Percentiles rank a stretch among this genome's conserved stretches.
phyloP scores from a whole-genome alignment of 1,139 yeast genomes.

The Geotrichum europaeum region DNA sequence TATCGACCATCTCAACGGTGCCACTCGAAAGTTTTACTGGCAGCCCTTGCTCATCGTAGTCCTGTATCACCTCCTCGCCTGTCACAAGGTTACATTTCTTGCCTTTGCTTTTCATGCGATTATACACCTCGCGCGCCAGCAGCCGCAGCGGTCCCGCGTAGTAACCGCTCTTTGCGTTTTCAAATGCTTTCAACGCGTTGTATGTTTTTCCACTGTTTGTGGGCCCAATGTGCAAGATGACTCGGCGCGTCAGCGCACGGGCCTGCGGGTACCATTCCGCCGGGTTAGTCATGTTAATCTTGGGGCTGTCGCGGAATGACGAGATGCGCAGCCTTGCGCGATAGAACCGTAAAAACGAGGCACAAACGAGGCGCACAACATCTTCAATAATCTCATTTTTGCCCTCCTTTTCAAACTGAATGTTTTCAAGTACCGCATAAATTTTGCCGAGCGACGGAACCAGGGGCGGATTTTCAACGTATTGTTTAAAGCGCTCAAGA shows the following conservation, averaged over 20 bases:
- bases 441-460: slow-evolving; percentile 15
- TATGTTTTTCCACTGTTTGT: slow-evolving; percentile 97
- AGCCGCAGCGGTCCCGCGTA: slow-evolving; percentile 93
- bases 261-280: slow-evolving; percentile 89
- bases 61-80: slow-evolving; percentile 85
- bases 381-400: neutral
- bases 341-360: slow-evolving; percentile 14
- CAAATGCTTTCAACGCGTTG: slow-evolving; percentile 64
- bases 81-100: slow-evolving; percentile 77
- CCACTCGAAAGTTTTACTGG: slow-evolving; percentile 74
- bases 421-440: slow-evolving; percentile 13
- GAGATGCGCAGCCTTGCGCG: slow-evolving; percentile 12
- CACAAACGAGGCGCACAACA: slow-evolving; percentile 1
- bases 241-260: slow-evolving; percentile 67
- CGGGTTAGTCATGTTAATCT: slow-evolving; percentile 39
- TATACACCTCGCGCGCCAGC: slow-evolving; percentile 86
- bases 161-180: slow-evolving; percentile 69
- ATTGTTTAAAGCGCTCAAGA: slow-evolving; percentile 2
- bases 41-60: slow-evolving; percentile 56
- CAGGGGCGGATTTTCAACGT: slow-evolving; percentile 18
- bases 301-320: slow-evolving; percentile 6
- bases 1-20: slow-evolving; percentile 88
- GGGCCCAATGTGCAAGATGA: slow-evolving; percentile 92
- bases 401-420: slow-evolving; percentile 2
- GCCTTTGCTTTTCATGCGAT: slow-evolving; percentile 61